Conservation (phyloP, 2,329 filamentous ascomycete genomes). For the Colletotrichum sp. region DNA sequence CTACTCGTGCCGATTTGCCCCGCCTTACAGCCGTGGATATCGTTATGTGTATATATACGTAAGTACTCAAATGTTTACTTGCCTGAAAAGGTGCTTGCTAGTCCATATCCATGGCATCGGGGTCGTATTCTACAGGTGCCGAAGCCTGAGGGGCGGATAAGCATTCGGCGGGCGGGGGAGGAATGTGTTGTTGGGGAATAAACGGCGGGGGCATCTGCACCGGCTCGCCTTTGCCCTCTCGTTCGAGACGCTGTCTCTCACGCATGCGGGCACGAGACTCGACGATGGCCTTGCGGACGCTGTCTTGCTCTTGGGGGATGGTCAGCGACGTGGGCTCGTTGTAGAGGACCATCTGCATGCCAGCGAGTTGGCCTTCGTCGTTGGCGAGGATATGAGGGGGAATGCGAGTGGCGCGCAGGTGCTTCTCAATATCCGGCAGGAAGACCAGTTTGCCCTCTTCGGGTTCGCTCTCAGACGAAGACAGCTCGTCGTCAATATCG, state of each 20-base stretch:
- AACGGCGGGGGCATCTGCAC: constrained; percentile 21
- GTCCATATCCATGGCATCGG: constrained; percentile 73
- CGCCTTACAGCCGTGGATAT: background rate
- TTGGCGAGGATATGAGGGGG: constrained; percentile 69
- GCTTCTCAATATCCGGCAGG: constrained; percentile 84
- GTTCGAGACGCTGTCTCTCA: constrained; percentile 54
- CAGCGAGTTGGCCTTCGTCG: constrained; percentile 58
- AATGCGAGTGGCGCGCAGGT: constrained; percentile 74
- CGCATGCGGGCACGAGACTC: constrained; percentile 76
- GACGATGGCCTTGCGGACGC: constrained; percentile 81
- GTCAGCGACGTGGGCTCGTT: constrained; percentile 77
- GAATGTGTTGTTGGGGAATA: background rate
- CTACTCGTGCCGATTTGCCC: background rate
- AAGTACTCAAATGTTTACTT: background rate
- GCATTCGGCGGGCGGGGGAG: background rate
- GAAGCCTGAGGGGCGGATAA: constrained; percentile 9
- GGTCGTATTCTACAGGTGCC: constrained; percentile 42
- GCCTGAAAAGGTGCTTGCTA: constrained; percentile 29
- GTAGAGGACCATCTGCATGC: constrained; percentile 84
- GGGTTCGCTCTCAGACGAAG: constrained; percentile 61
- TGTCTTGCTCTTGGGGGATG: constrained; percentile 76
- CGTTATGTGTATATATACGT: background rate
- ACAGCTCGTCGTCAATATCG: constrained; percentile 87
- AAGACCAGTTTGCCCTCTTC: constrained; percentile 73
- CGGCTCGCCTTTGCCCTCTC: constrained; percentile 17